Evolutionary conservation across 306 rosid species (phyloP).

Genomic region (Echinosophora koreensis): DNA sequence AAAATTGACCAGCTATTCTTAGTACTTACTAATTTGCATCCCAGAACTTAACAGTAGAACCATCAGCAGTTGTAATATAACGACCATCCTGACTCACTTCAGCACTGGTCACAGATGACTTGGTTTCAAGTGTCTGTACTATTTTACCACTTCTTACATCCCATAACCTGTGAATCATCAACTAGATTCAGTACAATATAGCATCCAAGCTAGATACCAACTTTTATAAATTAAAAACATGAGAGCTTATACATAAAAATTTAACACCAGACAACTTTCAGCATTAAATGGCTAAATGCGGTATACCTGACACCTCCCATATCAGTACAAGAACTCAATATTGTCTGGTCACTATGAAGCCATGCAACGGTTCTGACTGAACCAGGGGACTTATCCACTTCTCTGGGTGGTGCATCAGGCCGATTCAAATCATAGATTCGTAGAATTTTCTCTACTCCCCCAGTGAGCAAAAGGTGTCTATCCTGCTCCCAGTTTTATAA

Average conservation of each 20-base stretch:
- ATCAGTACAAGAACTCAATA: slow-evolving; percentile 95
- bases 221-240: slow-evolving; percentile 14
- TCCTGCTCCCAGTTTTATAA: slow-evolving; percentile 65
- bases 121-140: slow-evolving; percentile 91
- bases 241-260: slow-evolving; percentile 10
- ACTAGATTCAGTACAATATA: slow-evolving; percentile 38
- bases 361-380: slow-evolving; percentile 93
- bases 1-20: slow-evolving; percentile 6
- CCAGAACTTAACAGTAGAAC: slow-evolving; percentile 95
- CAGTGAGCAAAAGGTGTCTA: slow-evolving; percentile 87
- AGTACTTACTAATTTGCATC: slow-evolving; percentile 92
- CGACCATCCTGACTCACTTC: slow-evolving; percentile 99
- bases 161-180: slow-evolving; percentile 78
- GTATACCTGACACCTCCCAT: slow-evolving; percentile 93
- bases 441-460: slow-evolving; percentile 89
- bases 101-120: slow-evolving; percentile 91
- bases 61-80: slow-evolving; percentile 93
- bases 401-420: slow-evolving; percentile 94
- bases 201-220: slow-evolving; percentile 8
- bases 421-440: slow-evolving; percentile 93
- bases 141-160: slow-evolving; percentile 93
- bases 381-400: slow-evolving; percentile 96
- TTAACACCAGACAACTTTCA: slow-evolving; percentile 24
- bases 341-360: slow-evolving; percentile 98
- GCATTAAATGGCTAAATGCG: slow-evolving; percentile 13